Evolutionary conservation across 1,284 basidiomycete species (phyloP), one percentile per base, ranked within the genome.

Genomic region (Erythrobasidium hasegawianum): DNA sequence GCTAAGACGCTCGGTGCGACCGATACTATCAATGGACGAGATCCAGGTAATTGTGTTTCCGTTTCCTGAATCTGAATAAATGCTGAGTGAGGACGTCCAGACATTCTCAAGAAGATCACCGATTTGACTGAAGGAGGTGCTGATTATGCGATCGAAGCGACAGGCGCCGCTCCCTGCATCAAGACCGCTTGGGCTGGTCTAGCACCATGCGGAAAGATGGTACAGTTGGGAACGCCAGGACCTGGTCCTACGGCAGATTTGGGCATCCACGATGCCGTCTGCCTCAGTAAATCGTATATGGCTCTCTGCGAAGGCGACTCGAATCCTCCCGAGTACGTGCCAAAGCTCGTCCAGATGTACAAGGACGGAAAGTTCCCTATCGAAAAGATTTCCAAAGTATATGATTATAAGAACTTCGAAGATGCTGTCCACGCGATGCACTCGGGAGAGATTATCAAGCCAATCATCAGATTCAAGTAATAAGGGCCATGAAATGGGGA

Each of bases 401-500:
- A 68, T 56, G 13, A 29, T n/a, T 57, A 62, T 22, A 69, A 67
- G 16, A 18, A 72, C 20, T 53, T 72, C 13, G 72, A 73, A 10
- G 64, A 72, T 1, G 72, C 72, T 1, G 43, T 73, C 1, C 64
- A 69, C 4, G 72, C 67, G 3, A 72, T 73, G 70, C 67, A 49
- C 26, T 68, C 53, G 18, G 26, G 29, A 13, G 11, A 67, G 55
- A 64, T 61, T 14, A 66, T 70, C 69, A 71, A 71, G 53, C 68
- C 70, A 2, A 68, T 71, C 33, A 59, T 71, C 26, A 57, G 65
- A 7, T 70, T 71, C 58, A 41, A 58, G 22, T 64, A 38, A n/a
- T n/a, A n/a, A n/a, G n/a, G n/a, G n/a, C n/a, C n/a, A n/a, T n/a
- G n/a, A 56, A 14, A 47, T 47, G 33, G 33, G 33, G 33, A 33